Evolutionary conservation across 202 grass and related monocot species (phyloP).

Genomic region (Carex arenaria): DNA sequence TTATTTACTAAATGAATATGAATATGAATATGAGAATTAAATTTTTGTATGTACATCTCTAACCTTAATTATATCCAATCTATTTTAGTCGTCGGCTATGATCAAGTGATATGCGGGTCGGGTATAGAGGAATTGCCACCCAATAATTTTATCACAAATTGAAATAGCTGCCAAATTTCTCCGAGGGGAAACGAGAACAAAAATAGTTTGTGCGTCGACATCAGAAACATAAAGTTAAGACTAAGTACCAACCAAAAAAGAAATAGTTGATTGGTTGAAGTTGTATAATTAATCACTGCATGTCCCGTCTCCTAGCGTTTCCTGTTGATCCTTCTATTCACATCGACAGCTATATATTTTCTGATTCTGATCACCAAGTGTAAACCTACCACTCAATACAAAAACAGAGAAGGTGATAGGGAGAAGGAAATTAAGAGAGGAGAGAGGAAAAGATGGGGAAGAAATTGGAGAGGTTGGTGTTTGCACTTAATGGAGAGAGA

Average conservation of each 20-base stretch:
- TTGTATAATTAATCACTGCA: background rate
- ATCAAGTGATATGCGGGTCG: no score
- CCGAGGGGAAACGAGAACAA: background rate
- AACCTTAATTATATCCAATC: no score
- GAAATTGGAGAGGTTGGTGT: conserved; percentile 25
- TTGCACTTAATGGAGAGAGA: conserved; percentile 55
- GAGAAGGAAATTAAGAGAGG: background rate
- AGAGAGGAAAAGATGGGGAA: background rate
- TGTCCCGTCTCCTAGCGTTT: background rate
- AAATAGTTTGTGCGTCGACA: background rate
- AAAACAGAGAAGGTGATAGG: background rate
- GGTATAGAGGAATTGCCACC: no score
- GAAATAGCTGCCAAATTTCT: no score
- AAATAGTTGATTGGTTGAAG: background rate
- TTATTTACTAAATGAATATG: no score
- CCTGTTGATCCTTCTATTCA: background rate
- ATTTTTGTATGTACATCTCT: no score
- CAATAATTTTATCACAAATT: no score
- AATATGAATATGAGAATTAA: no score
- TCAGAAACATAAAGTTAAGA: background rate
- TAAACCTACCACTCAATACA: background rate
- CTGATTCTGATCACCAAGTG: background rate
- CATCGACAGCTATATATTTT: background rate
- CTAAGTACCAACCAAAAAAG: no score
- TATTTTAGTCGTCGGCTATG: no score